phyloP scores from a whole-genome alignment of 164 flowering plant genomes.

The Umbilicus rupestris region DNA sequence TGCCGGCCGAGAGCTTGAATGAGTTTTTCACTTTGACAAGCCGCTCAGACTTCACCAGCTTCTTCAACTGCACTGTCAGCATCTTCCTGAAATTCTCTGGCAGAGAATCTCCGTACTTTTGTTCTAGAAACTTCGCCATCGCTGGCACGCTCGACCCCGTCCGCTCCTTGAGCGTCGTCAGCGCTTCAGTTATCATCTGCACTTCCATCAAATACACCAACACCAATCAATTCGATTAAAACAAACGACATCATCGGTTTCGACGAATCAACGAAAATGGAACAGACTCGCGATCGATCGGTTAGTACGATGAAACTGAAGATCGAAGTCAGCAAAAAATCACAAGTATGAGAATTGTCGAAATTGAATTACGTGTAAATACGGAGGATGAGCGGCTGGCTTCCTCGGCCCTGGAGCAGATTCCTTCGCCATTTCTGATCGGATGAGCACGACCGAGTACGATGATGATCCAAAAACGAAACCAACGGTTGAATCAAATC shows the following conservation, averaged over 20 bases:
- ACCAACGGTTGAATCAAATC: not conserved
- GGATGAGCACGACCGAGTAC: not conserved
- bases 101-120: constrained; percentile 55
- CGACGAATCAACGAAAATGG: not conserved
- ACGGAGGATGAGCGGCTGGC: constrained; percentile 46
- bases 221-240: not conserved
- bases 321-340: not conserved
- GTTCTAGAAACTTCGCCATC: constrained; percentile 84
- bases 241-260: not conserved
- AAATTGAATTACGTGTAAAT: constrained; percentile 30
- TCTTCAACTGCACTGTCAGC: constrained; percentile 53
- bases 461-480: not conserved
- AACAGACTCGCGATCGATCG: not conserved
- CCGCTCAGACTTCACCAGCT: constrained; percentile 45
- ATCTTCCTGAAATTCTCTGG: constrained; percentile 68
- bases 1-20: constrained; percentile 51
- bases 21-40: constrained; percentile 65
- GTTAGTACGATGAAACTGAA: too few relatives aligned
- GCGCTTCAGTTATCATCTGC: constrained; percentile 79
- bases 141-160: constrained; percentile 73
- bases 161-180: constrained; percentile 50
- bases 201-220: not conserved
- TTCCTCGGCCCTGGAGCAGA: not conserved
- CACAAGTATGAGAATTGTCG: too few relatives aligned
- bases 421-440: constrained; percentile 3